phyloP scores from a whole-genome alignment of 495 filamentous ascomycete genomes.

The Tuber microsphaerosporum region DNA sequence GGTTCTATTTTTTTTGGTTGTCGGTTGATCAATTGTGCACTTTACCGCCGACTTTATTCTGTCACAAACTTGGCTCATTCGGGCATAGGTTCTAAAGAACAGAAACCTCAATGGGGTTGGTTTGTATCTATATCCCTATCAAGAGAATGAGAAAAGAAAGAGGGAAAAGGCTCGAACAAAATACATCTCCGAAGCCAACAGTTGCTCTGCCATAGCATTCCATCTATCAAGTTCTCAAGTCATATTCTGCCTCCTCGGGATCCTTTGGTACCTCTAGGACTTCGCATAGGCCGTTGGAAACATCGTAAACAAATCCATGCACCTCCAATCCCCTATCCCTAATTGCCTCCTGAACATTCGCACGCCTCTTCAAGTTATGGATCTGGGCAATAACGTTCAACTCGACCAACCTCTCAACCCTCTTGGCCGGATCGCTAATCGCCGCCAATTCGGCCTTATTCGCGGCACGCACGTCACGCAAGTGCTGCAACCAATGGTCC shows the following conservation, averaged over 20 bases:
- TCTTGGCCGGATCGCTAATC: conserved; percentile 46
- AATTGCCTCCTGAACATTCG: conserved; percentile 57
- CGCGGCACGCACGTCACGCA: conserved; percentile 54
- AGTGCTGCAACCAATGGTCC: conserved; percentile 57
- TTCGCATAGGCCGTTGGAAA: conserved; percentile 26
- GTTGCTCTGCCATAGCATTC: background rate
- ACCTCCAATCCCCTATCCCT: conserved; percentile 62
- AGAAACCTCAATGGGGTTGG: background rate
- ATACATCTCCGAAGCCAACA: background rate
- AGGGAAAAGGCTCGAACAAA: background rate
- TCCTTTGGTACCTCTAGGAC: conserved; percentile 27
- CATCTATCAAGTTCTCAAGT: background rate
- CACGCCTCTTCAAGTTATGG: conserved; percentile 55
- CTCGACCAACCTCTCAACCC: conserved; percentile 54
- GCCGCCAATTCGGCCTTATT: conserved; percentile 53
- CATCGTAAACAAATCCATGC: conserved; percentile 50
- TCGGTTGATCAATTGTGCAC: background rate
- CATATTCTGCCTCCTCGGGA: conserved; percentile 28
- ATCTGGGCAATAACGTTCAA: conserved; percentile 56
- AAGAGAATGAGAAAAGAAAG: background rate
- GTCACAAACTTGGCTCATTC: background rate
- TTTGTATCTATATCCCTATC: background rate
- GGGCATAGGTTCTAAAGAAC: background rate
- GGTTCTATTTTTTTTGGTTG: background rate
- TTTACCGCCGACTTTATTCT: background rate